These are phyloP conservation scores for Globisporangium nodosum DNA, from an alignment of 352 stramenopile species.

Conservation along the genomic window DNA sequence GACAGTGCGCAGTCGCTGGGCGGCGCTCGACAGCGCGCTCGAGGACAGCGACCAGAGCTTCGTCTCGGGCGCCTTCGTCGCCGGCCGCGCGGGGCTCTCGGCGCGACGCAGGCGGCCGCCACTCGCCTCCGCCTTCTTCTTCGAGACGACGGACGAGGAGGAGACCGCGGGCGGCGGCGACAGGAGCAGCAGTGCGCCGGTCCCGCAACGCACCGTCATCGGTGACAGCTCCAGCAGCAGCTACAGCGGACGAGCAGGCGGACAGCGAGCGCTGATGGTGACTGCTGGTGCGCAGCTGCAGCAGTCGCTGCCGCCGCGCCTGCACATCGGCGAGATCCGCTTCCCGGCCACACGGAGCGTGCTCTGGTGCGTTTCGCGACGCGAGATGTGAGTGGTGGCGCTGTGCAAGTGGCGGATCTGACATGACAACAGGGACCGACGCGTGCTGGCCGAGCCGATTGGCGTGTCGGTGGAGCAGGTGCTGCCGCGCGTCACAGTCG, in stretches of 20 bases:
- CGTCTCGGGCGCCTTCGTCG: neutral
- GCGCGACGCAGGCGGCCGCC: conserved; percentile 3
- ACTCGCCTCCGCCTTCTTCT: conserved; percentile 55
- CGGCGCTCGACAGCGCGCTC: conserved; percentile 47
- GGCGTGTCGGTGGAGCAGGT: conserved; percentile 34
- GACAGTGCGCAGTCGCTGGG: conserved; percentile 25
- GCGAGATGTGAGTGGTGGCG: neutral
- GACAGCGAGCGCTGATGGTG: neutral
- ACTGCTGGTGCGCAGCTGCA: conserved; percentile 6
- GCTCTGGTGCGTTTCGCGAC: conserved; percentile 36
- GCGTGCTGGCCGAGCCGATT: conserved; percentile 35
- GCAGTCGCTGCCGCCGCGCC: conserved; percentile 7
- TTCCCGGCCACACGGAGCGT: conserved; percentile 64
- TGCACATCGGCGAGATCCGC: conserved; percentile 57
- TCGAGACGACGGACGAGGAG: conserved; percentile 72
- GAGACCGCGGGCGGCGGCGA: conserved; percentile 1
- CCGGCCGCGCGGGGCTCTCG: neutral
- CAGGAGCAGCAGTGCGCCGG: neutral
- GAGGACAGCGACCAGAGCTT: conserved; percentile 62
- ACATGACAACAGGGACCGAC: conserved; percentile 40
- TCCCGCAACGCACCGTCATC: neutral
- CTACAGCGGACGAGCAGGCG: neutral
- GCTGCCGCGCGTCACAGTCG: conserved; percentile 42
- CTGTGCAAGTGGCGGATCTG: too few relatives aligned
- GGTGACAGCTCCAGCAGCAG: neutral